Evolutionary conservation across 2,329 filamentous ascomycete species (phyloP).

Genomic region (Colletotrichum theobromicola): DNA sequence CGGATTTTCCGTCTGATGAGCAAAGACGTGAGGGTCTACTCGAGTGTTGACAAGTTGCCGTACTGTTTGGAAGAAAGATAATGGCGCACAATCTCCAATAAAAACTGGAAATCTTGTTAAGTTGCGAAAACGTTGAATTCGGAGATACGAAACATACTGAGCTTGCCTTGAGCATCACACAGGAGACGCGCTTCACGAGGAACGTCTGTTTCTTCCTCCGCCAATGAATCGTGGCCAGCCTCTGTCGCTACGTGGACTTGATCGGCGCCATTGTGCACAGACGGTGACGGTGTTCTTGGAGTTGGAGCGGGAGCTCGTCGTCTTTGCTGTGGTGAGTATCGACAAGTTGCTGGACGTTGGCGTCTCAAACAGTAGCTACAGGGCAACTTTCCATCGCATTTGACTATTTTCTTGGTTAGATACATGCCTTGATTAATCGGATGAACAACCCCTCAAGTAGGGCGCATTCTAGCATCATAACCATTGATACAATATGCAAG

Average conservation of each 20-base stretch:
- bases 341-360: slow-evolving; percentile 47
- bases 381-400: slow-evolving; percentile 59
- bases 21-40: slow-evolving; percentile 55
- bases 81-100: slow-evolving; percentile 60
- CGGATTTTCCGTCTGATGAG: slow-evolving; percentile 51
- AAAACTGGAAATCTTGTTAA: slow-evolving; percentile 38
- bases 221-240: slow-evolving; percentile 26
- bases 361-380: slow-evolving; percentile 55
- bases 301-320: slow-evolving; percentile 33
- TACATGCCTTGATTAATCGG: not conserved
- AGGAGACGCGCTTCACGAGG: slow-evolving; percentile 57
- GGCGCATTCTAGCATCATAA: not conserved
- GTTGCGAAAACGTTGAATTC: not conserved
- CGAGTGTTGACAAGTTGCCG: slow-evolving; percentile 54
- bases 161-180: slow-evolving; percentile 56
- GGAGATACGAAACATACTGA: slow-evolving; percentile 30
- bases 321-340: slow-evolving; percentile 51
- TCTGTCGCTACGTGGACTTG: not conserved
- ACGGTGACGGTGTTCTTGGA: slow-evolving; percentile 16
- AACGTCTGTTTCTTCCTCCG: slow-evolving; percentile 60
- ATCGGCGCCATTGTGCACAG: slow-evolving; percentile 5
- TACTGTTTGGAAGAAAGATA: slow-evolving; percentile 62
- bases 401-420: slow-evolving; percentile 36
- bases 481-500: not conserved
- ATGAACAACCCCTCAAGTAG: not conserved